These are phyloP conservation scores for Parietaria judaica DNA, from an alignment of 306 rosid genomes.

Conservation along the genomic window DNA sequence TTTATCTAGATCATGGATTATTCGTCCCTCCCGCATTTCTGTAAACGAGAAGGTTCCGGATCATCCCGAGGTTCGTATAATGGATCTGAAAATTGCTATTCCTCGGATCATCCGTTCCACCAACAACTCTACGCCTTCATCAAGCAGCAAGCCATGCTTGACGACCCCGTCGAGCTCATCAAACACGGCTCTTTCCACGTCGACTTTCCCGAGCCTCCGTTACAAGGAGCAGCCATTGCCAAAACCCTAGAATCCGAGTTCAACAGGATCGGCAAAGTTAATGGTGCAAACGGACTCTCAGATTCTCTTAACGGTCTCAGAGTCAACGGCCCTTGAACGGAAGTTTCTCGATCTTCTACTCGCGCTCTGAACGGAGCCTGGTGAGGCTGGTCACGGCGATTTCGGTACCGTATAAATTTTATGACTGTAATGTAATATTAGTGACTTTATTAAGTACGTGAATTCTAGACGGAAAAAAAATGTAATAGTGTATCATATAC, in stretches of 20 bases:
- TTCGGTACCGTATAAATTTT: background rate
- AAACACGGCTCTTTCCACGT: slow-evolving; percentile 86
- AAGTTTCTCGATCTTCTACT: slow-evolving; percentile 5
- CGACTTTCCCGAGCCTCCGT: slow-evolving; percentile 49
- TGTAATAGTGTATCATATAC: slow-evolving; percentile 21
- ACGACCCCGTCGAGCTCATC: slow-evolving; percentile 37
- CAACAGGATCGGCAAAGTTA: slow-evolving; percentile 39
- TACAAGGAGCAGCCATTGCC: slow-evolving; percentile 45
- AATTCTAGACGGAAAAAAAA: slow-evolving; percentile 7
- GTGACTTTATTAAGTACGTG: slow-evolving; percentile 14
- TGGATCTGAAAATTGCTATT: slow-evolving; percentile 56
- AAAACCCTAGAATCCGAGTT: slow-evolving; percentile 60
- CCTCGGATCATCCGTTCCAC: slow-evolving; percentile 80
- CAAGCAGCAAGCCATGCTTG: slow-evolving; percentile 48
- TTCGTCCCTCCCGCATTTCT: slow-evolving; percentile 79
- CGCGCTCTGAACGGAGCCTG: slow-evolving; percentile 14
- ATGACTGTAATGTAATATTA: slow-evolving; percentile 20
- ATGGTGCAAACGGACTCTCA: slow-evolving; percentile 31
- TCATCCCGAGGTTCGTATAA: slow-evolving; percentile 47
- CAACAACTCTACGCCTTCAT: slow-evolving; percentile 67
- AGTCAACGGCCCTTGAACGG: slow-evolving; percentile 29
- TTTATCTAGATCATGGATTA: slow-evolving; percentile 79
- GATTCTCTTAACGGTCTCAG: slow-evolving; percentile 34
- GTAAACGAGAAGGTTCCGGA: slow-evolving; percentile 68
- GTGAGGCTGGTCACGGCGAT: slow-evolving; percentile 10